Conservation (phyloP, 768 basidiomycete genomes). For the Macrocybe gigantea region DNA sequence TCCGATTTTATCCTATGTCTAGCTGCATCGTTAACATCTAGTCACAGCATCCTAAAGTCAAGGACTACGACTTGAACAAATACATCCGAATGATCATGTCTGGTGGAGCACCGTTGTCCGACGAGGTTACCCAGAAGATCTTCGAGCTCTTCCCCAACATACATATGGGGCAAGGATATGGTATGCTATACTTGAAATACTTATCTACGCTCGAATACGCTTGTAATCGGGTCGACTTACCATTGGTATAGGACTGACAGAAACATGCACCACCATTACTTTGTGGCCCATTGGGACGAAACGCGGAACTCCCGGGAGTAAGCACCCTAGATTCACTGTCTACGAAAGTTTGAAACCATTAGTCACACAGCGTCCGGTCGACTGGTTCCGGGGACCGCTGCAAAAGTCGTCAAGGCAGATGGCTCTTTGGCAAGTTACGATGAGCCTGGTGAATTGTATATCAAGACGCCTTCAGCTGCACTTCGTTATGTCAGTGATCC, state of each 20-base stretch:
- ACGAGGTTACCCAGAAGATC: constrained; percentile 44
- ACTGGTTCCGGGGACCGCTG: constrained; percentile 48
- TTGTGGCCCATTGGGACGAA: constrained; percentile 43
- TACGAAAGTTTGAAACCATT: background rate
- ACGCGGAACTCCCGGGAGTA: constrained; percentile 48
- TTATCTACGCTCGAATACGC: background rate
- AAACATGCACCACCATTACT: constrained; percentile 46
- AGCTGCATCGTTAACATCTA: no score
- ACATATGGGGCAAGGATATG: constrained; percentile 54
- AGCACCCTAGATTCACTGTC: constrained; percentile 1
- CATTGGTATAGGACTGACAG: constrained; percentile 48
- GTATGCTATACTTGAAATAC: constrained; percentile 15
- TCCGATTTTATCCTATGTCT: constrained; percentile 8
- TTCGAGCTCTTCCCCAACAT: constrained; percentile 44
- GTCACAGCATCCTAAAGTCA: constrained; percentile 42
- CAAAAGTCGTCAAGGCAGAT: constrained; percentile 50
- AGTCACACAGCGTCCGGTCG: constrained; percentile 39
- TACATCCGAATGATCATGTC: constrained; percentile 42
- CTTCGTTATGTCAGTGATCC: constrained; percentile 53
- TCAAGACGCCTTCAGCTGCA: constrained; percentile 49
- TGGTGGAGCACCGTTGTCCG: constrained; percentile 55
- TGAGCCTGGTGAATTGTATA: constrained; percentile 56
- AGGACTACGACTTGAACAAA: constrained; percentile 40
- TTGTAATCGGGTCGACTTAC: background rate
- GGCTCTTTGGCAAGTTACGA: constrained; percentile 48